phyloP scores from a whole-genome alignment of 2,329 filamentous ascomycete genomes.

The Talaromyces islandicus region DNA sequence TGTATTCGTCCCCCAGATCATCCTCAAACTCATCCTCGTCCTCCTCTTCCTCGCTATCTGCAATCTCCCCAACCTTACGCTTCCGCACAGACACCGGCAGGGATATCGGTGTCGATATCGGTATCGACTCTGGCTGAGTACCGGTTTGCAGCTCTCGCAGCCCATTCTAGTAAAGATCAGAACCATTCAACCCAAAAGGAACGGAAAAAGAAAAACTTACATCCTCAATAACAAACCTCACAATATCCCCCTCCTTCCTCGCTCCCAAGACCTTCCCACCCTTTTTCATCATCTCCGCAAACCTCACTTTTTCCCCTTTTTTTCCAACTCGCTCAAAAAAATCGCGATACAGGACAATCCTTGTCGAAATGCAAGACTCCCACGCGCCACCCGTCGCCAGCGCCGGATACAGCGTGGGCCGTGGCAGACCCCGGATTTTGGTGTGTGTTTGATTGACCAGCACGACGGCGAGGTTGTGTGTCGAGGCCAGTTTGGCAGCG shows the following conservation, averaged over 20 bases:
- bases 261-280: constrained; percentile 44
- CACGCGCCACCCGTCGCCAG: constrained; percentile 65
- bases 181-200: not conserved
- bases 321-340: constrained; percentile 44
- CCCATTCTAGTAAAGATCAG: not conserved
- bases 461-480: constrained; percentile 66
- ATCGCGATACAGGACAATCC: constrained; percentile 74
- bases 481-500: constrained; percentile 66
- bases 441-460: constrained; percentile 75
- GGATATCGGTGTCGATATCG: not conserved
- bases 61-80: constrained; percentile 39
- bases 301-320: constrained; percentile 34
- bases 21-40: constrained; percentile 10
- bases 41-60: constrained; percentile 39
- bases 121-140: constrained; percentile 8
- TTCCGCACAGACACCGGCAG: constrained; percentile 22
- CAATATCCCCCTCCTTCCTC: constrained; percentile 24
- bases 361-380: constrained; percentile 70
- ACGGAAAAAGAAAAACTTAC: constrained; percentile 18
- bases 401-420: constrained; percentile 66
- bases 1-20: not conserved
- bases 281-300: constrained; percentile 61
- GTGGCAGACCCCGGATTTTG: constrained; percentile 63
- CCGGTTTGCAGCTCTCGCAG: constrained; percentile 1
- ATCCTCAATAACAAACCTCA: constrained; percentile 35